Evolutionary conservation across 1,284 basidiomycete species (phyloP), one percentile per base, ranked within the genome.

Genomic region (Rhodotorula sp.): DNA sequence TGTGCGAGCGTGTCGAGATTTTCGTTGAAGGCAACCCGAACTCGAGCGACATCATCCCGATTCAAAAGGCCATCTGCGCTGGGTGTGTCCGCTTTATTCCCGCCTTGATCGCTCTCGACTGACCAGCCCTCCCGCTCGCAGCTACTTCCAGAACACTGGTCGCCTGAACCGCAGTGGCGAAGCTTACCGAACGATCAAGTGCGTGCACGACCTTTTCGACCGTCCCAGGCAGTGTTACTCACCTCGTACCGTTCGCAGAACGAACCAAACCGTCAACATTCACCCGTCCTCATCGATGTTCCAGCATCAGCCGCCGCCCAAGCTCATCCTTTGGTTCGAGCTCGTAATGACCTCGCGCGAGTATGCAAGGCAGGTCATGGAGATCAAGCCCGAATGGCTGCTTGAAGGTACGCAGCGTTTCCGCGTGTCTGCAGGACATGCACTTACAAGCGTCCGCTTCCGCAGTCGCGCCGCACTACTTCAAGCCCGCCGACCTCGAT

Each of bases 1-100:
- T 99, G 44, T 99, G 96, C 80, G 96, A 99, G 80, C 89, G 96
- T 40, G 95, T 98, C 54, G 96, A 99, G 79, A 88, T 99, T 55
- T 87, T 95, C 28, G 87, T 98, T 63, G 83, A 89, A 78, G 85
- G 87, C 62, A 94, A 91, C 78, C 89, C 91, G 57, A 96, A 97
- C 81, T 85, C 89, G 59, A 91, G 90, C 77, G 94, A 99, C 78
- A 89, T 96, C 72, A 88, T 88, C 0, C 89, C 94, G 0, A 85
- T 99, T 31, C 96, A 99, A 80, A 96, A 97, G 81, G 91, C 94
- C 1, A 84, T 99, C 68, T 92, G 92, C 0, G 87, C 94, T 1
- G 96, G 96, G 3, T 53, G 37, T 26, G 60, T n/a, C 10, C 26
- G n/a, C 5, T 98, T 94, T 83, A 97, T 60, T 55, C 20, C 47